Conservation (phyloP, 208 protist species). For the Novymonas esmeraldas region DNA sequence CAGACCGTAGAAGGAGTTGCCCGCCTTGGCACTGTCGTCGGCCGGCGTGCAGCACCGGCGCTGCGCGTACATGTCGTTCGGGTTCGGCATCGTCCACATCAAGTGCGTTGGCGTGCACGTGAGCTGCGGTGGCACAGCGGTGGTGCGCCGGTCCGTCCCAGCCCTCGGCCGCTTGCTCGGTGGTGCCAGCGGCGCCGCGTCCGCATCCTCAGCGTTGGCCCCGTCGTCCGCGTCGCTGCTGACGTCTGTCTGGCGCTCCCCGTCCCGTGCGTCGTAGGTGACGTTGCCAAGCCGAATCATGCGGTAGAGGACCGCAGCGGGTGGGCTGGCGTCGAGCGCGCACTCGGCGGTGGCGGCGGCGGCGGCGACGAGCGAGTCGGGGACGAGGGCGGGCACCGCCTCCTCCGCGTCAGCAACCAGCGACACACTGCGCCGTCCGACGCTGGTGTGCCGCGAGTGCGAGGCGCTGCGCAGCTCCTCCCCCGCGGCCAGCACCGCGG, state of each 20-base stretch:
- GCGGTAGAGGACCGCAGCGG: conserved; percentile 17
- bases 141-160: neutral
- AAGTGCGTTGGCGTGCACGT: conserved; percentile 61
- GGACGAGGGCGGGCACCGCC: neutral
- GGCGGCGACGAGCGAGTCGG: neutral
- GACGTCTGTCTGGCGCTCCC: neutral
- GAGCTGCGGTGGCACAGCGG: conserved; percentile 25
- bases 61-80: conserved; percentile 9
- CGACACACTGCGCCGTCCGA: conserved; percentile 16
- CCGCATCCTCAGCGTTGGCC: neutral
- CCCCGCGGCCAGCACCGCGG: neutral
- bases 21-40: neutral
- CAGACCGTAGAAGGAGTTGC: conserved; percentile 43
- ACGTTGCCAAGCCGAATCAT: conserved; percentile 33
- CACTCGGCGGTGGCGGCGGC: neutral
- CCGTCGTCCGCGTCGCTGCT: neutral
- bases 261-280: conserved; percentile 9
- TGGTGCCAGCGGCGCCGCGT: neutral
- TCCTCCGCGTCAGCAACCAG: conserved; percentile 6
- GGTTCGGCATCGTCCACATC: conserved; percentile 67
- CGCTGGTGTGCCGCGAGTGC: neutral
- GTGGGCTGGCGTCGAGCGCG: conserved; percentile 3
- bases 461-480: neutral
- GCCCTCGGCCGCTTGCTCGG: neutral
- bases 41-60: neutral